Evolutionary conservation across 2,329 filamentous ascomycete genomes (phyloP).

Genomic region (Colletotrichum falcatum): DNA sequence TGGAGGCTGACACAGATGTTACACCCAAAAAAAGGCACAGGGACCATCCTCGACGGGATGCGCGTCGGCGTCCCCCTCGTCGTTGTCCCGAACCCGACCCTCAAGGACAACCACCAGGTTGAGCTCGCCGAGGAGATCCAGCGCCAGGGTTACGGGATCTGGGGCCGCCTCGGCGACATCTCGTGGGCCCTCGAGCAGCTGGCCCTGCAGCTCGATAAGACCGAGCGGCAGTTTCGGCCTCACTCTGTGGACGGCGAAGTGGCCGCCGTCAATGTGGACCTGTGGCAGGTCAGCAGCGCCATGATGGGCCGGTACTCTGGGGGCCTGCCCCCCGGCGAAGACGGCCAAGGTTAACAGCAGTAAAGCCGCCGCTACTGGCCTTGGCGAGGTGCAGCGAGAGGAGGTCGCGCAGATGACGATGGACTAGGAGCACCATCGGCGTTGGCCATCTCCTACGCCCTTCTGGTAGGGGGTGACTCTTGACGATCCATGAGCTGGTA

Average conservation of each 20-base stretch:
- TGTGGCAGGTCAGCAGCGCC: slow-evolving; percentile 40
- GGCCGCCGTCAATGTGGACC: slow-evolving; percentile 18
- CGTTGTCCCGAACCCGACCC: slow-evolving; percentile 84
- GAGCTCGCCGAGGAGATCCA: slow-evolving; percentile 86
- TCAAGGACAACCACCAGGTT: slow-evolving; percentile 91
- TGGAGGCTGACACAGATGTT: slow-evolving; percentile 15
- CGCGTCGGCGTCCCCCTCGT: slow-evolving; percentile 81
- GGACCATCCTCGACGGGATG: slow-evolving; percentile 87
- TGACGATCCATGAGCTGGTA: slow-evolving; percentile 2
- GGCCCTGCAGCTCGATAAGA: slow-evolving; percentile 35
- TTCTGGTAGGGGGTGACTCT: neutral
- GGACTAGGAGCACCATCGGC: slow-evolving; percentile 49
- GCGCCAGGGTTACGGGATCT: slow-evolving; percentile 79
- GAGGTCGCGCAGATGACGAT: slow-evolving; percentile 54
- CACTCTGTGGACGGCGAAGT: slow-evolving; percentile 15
- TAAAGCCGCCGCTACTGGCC: neutral
- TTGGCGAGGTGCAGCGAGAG: slow-evolving; percentile 49
- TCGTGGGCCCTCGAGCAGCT: slow-evolving; percentile 40
- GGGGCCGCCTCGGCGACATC: slow-evolving; percentile 40
- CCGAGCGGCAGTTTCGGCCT: slow-evolving; percentile 30
- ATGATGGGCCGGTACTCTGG: slow-evolving; percentile 32
- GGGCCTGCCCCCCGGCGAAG: neutral
- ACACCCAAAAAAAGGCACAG: slow-evolving; percentile 73
- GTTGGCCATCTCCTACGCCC: neutral
- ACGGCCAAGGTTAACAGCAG: neutral